Evolutionary conservation across 305 asterid species (phyloP).

Genomic region (Euphrasia arctica): DNA sequence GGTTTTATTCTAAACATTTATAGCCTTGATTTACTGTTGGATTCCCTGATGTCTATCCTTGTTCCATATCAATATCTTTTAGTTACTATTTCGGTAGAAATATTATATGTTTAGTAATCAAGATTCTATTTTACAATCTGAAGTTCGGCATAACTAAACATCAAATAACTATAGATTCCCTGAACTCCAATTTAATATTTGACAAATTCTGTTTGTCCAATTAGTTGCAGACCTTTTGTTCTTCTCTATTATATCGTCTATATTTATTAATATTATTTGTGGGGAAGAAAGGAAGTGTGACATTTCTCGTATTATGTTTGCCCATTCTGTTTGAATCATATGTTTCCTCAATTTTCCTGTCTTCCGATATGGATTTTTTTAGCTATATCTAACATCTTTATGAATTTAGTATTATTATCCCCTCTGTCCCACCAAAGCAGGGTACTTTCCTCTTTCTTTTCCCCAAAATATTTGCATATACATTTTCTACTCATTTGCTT

Average conservation of each 20-base stretch:
- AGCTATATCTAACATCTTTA: background rate
- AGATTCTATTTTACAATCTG: background rate
- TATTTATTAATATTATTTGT: background rate
- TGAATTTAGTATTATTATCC: background rate
- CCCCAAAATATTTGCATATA: background rate
- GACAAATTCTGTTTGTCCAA: background rate
- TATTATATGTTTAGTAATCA: background rate
- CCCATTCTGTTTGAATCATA: background rate
- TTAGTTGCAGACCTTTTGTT: background rate
- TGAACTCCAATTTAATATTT: background rate
- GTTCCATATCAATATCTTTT: background rate
- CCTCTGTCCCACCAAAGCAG: background rate
- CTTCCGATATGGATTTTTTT: background rate
- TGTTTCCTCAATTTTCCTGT: background rate
- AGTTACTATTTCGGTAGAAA: constrained; percentile 4
- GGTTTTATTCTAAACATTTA: background rate
- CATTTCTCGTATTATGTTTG: background rate
- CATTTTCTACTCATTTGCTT: background rate
- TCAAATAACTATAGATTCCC: background rate
- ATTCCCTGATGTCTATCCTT: background rate
- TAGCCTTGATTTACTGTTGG: background rate
- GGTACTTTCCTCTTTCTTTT: background rate
- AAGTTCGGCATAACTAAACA: background rate
- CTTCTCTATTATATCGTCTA: background rate
- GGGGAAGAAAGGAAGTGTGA: background rate